Evolutionary conservation across 2,329 filamentous ascomycete genomes (phyloP), one percentile per base, ranked within the genome.

Genomic region (Rugonectria rugulosa): DNA sequence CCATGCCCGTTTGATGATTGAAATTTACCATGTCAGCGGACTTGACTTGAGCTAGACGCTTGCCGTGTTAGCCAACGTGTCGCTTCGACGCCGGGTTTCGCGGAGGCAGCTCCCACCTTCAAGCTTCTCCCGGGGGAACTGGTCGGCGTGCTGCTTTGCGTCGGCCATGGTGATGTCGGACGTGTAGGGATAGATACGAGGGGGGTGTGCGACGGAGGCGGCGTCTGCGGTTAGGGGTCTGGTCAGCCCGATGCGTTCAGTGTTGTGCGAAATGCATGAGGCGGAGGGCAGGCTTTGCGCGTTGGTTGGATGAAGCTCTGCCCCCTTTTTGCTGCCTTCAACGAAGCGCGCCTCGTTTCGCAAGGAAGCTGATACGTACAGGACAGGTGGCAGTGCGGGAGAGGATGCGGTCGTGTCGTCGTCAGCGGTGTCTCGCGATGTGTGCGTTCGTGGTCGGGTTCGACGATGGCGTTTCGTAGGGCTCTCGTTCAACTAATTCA

Each of bases 21-120:
- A 53, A 53, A 42, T 81, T 76, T 83, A 98, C 95, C 95, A 99
- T 99, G 74, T 99, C 95, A 56, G 92, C 94, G 67, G 93, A 97
- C 82, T 99, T 99, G 77, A 99, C 88, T 79, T 97, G 92, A 61
- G 92, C 95, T 99, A 71, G 64, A 68, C 23, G 63, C 56, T 63
- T 58, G 50, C 14, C n/a, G 9, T n/a, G 43, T 57, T 57, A 57
- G 55, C 45, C 31, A 26, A 34, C 23, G 24, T 41, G 27, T 42
- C 43, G 32, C 11, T 14, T 24, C 23, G 26, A 29, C 34, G 46
- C 17, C 29, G 27, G 23, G 15, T 48, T 38, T 21, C 42, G 36
- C 41, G 40, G 44, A 26, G 34, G 46, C 42, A 38, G 49, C 45
- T 51, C 75, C 73, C 75, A 90, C 89, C 86, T 74, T 94, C 90